Evolutionary conservation across 1,284 basidiomycete genomes (phyloP).

Genomic region (Boletus smithii): DNA sequence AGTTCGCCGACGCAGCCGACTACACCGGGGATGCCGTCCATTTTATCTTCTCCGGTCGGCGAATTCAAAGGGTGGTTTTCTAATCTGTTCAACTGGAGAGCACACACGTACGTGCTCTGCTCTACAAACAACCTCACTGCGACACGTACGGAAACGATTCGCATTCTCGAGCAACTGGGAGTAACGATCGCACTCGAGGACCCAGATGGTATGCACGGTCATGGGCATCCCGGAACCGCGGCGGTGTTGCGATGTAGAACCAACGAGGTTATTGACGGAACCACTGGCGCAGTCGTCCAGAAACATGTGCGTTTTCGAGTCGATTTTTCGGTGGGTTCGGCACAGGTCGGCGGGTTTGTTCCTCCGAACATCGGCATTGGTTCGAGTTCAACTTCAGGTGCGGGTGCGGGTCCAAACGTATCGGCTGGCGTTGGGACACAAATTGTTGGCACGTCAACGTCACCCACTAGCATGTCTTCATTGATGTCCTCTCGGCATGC

Average conservation of each 20-base stretch:
- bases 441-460: background rate
- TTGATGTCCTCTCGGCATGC: slow-evolving; percentile 31
- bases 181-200: slow-evolving; percentile 55
- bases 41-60: slow-evolving; percentile 47
- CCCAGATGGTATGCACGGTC: slow-evolving; percentile 34
- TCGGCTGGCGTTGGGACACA: too few relatives aligned
- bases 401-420: too few relatives aligned
- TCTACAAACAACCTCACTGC: slow-evolving; percentile 59
- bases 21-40: slow-evolving; percentile 28
- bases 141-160: slow-evolving; percentile 63
- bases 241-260: slow-evolving; percentile 61
- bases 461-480: slow-evolving; percentile 14
- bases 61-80: slow-evolving; percentile 83
- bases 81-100: slow-evolving; percentile 73
- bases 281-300: slow-evolving; percentile 41
- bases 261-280: slow-evolving; percentile 51
- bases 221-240: slow-evolving; percentile 5
- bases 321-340: slow-evolving; percentile 55
- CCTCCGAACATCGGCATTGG: slow-evolving; percentile 8
- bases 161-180: slow-evolving; percentile 67
- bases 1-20: slow-evolving; percentile 34
- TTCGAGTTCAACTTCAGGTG: background rate
- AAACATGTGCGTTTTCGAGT: slow-evolving; percentile 61
- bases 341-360: slow-evolving; percentile 23
- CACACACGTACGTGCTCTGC: slow-evolving; percentile 64